These are phyloP conservation scores for Carnegiea gigantea DNA, from an alignment of 179 eudicot genomes.

Conservation along the genomic window DNA sequence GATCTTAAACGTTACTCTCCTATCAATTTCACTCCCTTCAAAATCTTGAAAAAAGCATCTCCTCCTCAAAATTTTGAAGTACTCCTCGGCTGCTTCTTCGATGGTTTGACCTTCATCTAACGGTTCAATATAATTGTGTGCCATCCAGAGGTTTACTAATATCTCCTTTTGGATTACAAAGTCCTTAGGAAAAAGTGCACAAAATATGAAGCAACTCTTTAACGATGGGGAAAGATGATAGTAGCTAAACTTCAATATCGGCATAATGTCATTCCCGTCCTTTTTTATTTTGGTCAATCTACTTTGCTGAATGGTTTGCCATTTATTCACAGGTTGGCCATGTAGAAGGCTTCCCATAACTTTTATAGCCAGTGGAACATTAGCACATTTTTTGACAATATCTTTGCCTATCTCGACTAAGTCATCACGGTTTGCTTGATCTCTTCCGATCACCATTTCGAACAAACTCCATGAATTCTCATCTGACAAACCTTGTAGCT, in stretches of 20 bases:
- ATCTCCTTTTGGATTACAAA: no score
- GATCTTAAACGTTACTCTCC: neutral
- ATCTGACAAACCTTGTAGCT: slow-evolving; percentile 3
- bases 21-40: neutral
- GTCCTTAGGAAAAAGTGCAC: slow-evolving; percentile 14
- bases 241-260: slow-evolving; percentile 4
- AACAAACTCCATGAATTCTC: no score
- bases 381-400: no score
- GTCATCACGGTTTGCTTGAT: no score
- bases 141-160: no score
- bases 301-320: neutral
- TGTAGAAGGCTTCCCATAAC: no score
- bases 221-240: neutral
- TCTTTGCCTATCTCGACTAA: no score
- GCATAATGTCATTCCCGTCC: neutral
- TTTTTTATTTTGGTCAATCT: neutral
- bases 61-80: neutral
- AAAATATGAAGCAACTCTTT: slow-evolving; percentile 16
- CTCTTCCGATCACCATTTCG: no score
- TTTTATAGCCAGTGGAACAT: no score
- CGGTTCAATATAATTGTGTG: no score
- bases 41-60: slow-evolving; percentile 15
- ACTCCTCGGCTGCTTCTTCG: neutral
- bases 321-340: no score
- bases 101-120: no score